Evolutionary conservation across 2,329 filamentous ascomycete species (phyloP), one percentile per base, ranked within the genome.

Genomic region (Neopestalotiopsis sp.): DNA sequence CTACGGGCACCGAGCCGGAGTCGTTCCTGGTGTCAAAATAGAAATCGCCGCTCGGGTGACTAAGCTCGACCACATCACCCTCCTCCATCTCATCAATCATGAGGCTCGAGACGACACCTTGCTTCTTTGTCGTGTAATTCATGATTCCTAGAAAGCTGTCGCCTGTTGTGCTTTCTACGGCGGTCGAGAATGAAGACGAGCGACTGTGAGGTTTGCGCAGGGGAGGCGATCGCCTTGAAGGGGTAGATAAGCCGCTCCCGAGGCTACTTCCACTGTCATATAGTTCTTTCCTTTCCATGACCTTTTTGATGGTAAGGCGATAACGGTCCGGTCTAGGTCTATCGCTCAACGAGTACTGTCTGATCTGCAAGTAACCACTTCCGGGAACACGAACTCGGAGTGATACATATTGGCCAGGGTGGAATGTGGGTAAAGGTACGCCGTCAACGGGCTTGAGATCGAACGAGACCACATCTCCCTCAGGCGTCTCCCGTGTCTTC

Each of bases 341-440:
- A 71, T 93, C 91, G 74, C 88, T 91, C 70, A 94, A 84, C 32
- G 90, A 92, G 80, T 94, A 94, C 78, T 94, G 92, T 40, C 92
- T 84, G 20, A 89, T 85, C 78, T 94, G 92, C 72, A 84, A 80
- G 76, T 89, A 87, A 30, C 87, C 86, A 71, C 87, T 82, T 0
- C 83, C 81, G 1, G 88, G 86, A 0, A 92, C 85, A 64, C 85
- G 82, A 7, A 90, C 78, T 64, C 86, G 86, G 61, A 94, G 80
- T 0, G 90, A 91, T 70, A 93, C 85, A 76, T 94, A 94, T 79
- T 94, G 92, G 45, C 92, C 92, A 0, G 92, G 91, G 68, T 86
- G 83, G 82, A 88, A 94, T 0, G 75, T 59, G 0, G 91, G 91
- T 56, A 94, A 82, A n/a, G 83, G 81, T 71, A 85, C 79, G 49